Evolutionary conservation across 768 basidiomycete species (phyloP).

Genomic region (Gelatoporia subvermispora): DNA sequence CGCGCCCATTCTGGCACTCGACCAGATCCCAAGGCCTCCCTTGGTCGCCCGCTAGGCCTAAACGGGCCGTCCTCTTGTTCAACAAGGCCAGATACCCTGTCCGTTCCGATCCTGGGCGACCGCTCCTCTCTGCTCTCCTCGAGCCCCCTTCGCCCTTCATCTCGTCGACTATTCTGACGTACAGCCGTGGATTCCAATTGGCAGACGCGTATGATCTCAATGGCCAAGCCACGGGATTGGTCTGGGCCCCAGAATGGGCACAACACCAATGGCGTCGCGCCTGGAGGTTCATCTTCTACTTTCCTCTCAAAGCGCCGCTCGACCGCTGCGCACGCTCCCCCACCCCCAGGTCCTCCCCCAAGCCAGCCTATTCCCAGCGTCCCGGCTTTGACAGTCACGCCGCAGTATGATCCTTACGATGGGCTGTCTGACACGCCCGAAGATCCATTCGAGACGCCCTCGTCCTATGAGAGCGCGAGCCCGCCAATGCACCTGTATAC

Average conservation of each 20-base stretch:
- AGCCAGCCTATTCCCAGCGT: slow-evolving; percentile 69
- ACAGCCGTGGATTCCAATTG: slow-evolving; percentile 21
- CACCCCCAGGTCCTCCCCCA: slow-evolving; percentile 69
- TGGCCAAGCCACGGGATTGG: slow-evolving; percentile 20
- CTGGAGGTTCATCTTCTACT: slow-evolving; percentile 14
- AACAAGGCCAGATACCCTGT: slow-evolving; percentile 15
- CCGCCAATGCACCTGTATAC: slow-evolving; percentile 19
- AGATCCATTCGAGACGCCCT: slow-evolving; percentile 14
- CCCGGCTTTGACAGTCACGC: slow-evolving; percentile 34
- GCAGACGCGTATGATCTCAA: slow-evolving; percentile 20
- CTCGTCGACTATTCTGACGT: neutral
- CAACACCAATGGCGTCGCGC: neutral
- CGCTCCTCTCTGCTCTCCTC: neutral
- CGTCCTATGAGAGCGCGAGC: slow-evolving; percentile 13
- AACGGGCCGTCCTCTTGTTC: slow-evolving; percentile 15
- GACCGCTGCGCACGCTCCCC: slow-evolving; percentile 54
- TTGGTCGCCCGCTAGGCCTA: slow-evolving; percentile 12
- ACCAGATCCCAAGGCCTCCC: neutral
- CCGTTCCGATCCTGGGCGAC: slow-evolving; percentile 8
- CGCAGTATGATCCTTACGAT: slow-evolving; percentile 25
- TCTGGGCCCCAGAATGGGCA: slow-evolving; percentile 2
- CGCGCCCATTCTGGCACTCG: neutral
- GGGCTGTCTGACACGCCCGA: slow-evolving; percentile 14
- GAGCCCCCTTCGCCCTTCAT: neutral
- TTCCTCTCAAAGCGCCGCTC: slow-evolving; percentile 60